Evolutionary conservation across 2,329 filamentous ascomycete species (phyloP).

Genomic region (Plenodomus tracheiphilus): DNA sequence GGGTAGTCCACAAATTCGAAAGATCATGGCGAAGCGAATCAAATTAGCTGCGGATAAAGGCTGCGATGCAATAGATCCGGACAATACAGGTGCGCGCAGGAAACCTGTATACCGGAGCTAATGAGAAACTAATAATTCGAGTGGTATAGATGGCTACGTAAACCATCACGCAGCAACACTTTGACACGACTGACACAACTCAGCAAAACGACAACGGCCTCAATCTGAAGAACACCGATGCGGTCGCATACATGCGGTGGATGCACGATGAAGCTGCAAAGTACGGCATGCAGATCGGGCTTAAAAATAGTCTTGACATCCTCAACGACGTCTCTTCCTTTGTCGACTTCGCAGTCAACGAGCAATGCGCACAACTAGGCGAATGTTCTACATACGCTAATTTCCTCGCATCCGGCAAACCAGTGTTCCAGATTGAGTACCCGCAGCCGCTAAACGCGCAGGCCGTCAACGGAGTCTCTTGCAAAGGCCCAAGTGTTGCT

Average conservation of each 20-base stretch:
- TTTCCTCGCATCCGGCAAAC: constrained; percentile 34
- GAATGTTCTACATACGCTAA: constrained; percentile 28
- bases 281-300: constrained; percentile 29
- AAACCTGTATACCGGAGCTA: too few species aligned
- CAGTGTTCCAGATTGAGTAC: constrained; percentile 42
- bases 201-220: constrained; percentile 39
- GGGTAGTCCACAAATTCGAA: constrained; percentile 25
- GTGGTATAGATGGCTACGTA: constrained; percentile 24
- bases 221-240: constrained; percentile 24
- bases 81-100: constrained; percentile 30
- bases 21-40: constrained; percentile 36
- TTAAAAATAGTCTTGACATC: constrained; percentile 39
- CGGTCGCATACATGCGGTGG: constrained; percentile 31
- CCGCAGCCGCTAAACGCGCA: constrained; percentile 42
- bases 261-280: constrained; percentile 26
- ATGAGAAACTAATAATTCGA: too few species aligned
- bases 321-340: constrained; percentile 18
- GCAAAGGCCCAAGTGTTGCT: constrained; percentile 54
- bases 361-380: constrained; percentile 30
- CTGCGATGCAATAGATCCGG: constrained; percentile 39
- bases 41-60: constrained; percentile 34
- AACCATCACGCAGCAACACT: too few species aligned
- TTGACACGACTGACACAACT: too few species aligned
- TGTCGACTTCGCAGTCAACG: constrained; percentile 39
- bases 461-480: constrained; percentile 41